Evolutionary conservation across 768 basidiomycete species (phyloP).

Genomic region (Boletus speciosus): DNA sequence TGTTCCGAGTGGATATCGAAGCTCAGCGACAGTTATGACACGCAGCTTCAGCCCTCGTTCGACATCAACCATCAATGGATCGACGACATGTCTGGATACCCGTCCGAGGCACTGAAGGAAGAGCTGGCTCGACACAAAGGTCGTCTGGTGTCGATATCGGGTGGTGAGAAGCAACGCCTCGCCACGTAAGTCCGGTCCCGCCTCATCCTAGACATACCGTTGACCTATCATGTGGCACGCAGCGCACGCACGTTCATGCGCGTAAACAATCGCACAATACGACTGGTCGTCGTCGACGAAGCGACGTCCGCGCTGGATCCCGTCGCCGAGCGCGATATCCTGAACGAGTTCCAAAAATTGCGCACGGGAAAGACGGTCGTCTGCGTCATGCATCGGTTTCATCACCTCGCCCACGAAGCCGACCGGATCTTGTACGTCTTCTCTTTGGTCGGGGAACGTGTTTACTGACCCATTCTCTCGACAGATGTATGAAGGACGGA

Average conservation of each 20-base stretch:
- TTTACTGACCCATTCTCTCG: neutral
- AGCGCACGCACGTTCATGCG: slow-evolving; percentile 50
- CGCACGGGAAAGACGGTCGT: slow-evolving; percentile 51
- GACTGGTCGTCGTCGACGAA: slow-evolving; percentile 55
- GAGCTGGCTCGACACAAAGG: slow-evolving; percentile 23
- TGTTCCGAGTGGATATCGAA: slow-evolving; percentile 33
- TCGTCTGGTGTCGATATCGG: slow-evolving; percentile 21
- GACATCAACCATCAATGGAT: slow-evolving; percentile 18
- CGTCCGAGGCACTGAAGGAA: slow-evolving; percentile 20
- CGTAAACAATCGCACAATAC: slow-evolving; percentile 29
- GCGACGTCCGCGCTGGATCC: slow-evolving; percentile 58
- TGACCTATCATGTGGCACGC: neutral
- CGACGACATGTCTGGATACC: slow-evolving; percentile 16
- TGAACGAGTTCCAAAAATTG: slow-evolving; percentile 35
- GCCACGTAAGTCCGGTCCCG: slow-evolving; percentile 39
- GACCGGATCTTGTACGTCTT: slow-evolving; percentile 48
- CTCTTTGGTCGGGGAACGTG: neutral
- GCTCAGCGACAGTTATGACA: slow-evolving; percentile 30
- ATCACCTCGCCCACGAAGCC: slow-evolving; percentile 45
- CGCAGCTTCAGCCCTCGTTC: slow-evolving; percentile 29
- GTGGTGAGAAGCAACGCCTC: slow-evolving; percentile 48
- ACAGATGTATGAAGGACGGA: slow-evolving; percentile 34
- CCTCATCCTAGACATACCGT: neutral
- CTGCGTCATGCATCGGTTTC: slow-evolving; percentile 55
- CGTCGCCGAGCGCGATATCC: slow-evolving; percentile 47